These are phyloP conservation scores for Plasmodium gaboni DNA, from an alignment of 169 alveolate species.

Conservation along the genomic window DNA sequence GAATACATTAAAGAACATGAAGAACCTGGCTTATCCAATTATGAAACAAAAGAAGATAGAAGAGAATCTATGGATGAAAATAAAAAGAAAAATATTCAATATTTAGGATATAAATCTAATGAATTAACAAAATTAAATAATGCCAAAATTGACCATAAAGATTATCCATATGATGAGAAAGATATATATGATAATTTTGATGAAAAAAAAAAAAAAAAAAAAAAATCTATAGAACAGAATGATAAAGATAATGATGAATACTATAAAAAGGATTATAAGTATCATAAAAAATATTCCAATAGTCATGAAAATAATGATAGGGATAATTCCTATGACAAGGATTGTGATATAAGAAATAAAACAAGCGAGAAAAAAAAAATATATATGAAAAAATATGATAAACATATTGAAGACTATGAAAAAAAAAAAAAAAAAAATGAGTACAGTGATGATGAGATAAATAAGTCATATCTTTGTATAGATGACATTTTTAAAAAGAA, in stretches of 20 bases:
- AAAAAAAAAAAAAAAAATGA: slow-evolving; percentile 8
- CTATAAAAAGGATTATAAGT: neutral
- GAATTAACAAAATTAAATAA: slow-evolving; percentile 45
- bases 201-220: too few species aligned
- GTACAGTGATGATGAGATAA: slow-evolving; percentile 12
- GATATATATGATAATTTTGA: neutral
- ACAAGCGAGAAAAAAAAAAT: neutral
- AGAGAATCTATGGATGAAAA: neutral
- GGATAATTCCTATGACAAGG: too few species aligned
- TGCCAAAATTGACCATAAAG: neutral
- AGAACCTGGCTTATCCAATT: neutral
- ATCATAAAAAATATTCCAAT: too few species aligned
- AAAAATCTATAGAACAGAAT: neutral
- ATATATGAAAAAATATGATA: neutral
- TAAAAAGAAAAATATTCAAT: slow-evolving; percentile 30
- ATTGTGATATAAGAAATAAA: too few species aligned
- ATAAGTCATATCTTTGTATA: slow-evolving; percentile 17
- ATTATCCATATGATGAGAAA: neutral
- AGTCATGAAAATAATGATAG: too few species aligned
- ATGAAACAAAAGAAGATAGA: slow-evolving; percentile 1
- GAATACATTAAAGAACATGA: slow-evolving; percentile 55
- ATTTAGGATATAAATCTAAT: slow-evolving; percentile 54
- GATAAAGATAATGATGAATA: neutral
- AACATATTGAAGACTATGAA: slow-evolving; percentile 12
- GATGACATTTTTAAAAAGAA: slow-evolving; percentile 31